Evolutionary conservation across 2,329 filamentous ascomycete species (phyloP), one percentile per base, ranked within the genome.

Genomic region (Penicillium sp.): DNA sequence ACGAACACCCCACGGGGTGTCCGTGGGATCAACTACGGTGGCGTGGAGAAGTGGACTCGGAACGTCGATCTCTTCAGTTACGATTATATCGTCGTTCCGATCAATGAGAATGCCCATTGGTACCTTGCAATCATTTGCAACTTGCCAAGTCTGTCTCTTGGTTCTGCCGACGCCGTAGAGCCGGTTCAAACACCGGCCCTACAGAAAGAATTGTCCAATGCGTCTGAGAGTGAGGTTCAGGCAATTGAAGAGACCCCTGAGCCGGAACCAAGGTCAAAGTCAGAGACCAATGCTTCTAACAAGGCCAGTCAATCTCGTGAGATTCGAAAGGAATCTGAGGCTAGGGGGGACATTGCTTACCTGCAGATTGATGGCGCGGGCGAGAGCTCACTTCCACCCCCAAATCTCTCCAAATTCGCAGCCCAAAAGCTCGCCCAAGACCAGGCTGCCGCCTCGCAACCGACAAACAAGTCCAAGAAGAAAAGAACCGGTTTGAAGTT

Each of bases 111-210:
- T 63, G 76, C 80, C 1, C 94, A 99, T 73, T 99, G 95, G 94
- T 97, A 94, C 74, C 79, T 97, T 62, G 92, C 91, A 14, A 93
- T 99, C 54, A 93, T 99, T 50, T 96, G 91, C 81, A 96, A 99
- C 67, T 82, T 93, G 2, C 83, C 85, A 4, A 86, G 82, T 50
- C 79, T 94, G n/a, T 62, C 66, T 31, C 71, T 75, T 8, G 59
- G 60, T 13, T 31, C 50, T 10, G 57, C 57, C 9, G 44, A 52
- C 3, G 37, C 20, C 18, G 35, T 46, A 24, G 55, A 58, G 52
- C 8, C 48, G 18, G 49, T 58, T 39, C 50, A 54, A 16, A 37
- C 37, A 14, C 39, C 56, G 8, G 20, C 50, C 24, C 51, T 42
- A 16, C 49, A 56, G 22, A 56, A 64, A 38, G 55, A 59, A 34